Conservation (phyloP, 495 filamentous ascomycete species). For the Pyrenula massariospora region DNA sequence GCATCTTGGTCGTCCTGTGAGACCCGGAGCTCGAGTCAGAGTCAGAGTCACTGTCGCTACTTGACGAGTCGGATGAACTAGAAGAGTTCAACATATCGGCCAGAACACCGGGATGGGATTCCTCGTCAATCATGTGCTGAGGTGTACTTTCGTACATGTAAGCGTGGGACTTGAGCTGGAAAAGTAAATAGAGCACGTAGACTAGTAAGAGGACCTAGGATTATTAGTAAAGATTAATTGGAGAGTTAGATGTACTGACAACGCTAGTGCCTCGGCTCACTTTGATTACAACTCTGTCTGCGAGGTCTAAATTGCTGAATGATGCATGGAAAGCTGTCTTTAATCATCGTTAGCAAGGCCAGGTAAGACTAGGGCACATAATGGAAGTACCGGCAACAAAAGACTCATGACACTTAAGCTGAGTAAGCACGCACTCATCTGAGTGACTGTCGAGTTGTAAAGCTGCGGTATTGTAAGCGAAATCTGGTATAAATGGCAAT, state of each 20-base stretch:
- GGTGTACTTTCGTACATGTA: slow-evolving; percentile 88
- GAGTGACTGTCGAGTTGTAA: slow-evolving; percentile 88
- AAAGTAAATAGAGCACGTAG: slow-evolving; percentile 75
- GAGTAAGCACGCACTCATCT: slow-evolving; percentile 88
- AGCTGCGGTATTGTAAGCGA: slow-evolving; percentile 38
- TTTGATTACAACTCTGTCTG: slow-evolving; percentile 60
- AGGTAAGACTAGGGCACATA: not conserved
- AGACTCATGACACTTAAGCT: slow-evolving; percentile 83
- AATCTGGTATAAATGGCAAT: not conserved
- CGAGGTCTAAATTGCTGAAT: slow-evolving; percentile 47
- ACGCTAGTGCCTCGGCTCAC: slow-evolving; percentile 86
- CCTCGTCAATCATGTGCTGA: slow-evolving; percentile 80
- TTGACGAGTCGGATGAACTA: slow-evolving; percentile 45
- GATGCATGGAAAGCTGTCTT: slow-evolving; percentile 88
- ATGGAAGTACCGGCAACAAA: slow-evolving; percentile 48
- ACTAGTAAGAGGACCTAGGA: slow-evolving; percentile 66
- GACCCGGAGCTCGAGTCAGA: slow-evolving; percentile 57
- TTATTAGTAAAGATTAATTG: not conserved
- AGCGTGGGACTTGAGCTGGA: slow-evolving; percentile 83
- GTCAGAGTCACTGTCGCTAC: slow-evolving; percentile 48
- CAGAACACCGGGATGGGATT: slow-evolving; percentile 73
- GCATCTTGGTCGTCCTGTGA: slow-evolving; percentile 59
- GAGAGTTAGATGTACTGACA: slow-evolving; percentile 29
- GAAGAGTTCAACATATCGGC: slow-evolving; percentile 67
- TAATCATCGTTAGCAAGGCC: not conserved